Evolutionary conservation across 106 monocot genomes (phyloP).

Genomic region (Dactylorhiza incarnata): DNA sequence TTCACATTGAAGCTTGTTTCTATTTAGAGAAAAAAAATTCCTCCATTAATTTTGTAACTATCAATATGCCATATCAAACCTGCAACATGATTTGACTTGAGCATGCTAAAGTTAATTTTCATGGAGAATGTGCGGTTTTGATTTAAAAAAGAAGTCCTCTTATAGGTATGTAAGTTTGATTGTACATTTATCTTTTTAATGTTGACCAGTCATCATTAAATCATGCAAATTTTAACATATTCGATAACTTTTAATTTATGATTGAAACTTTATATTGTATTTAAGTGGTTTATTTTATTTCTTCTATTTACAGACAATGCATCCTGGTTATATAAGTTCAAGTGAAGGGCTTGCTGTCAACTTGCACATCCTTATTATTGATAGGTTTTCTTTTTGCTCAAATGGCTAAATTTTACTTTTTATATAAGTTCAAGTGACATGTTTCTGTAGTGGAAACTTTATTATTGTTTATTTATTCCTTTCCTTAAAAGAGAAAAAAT

Average conservation of each 20-base stretch:
- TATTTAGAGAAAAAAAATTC: background rate
- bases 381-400: slow-evolving; percentile 46
- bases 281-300: background rate
- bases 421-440: background rate
- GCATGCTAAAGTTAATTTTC: background rate
- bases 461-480: background rate
- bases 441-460: background rate
- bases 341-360: slow-evolving; percentile 36
- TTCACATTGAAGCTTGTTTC: background rate
- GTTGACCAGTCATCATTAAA: background rate
- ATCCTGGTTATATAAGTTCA: slow-evolving; percentile 10
- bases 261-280: background rate
- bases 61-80: background rate
- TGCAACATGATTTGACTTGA: background rate
- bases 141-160: background rate
- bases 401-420: background rate
- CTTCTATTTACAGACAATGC: slow-evolving; percentile 46
- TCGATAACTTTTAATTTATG: background rate
- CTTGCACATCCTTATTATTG: slow-evolving; percentile 76
- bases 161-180: background rate
- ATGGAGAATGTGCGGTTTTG: background rate
- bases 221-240: background rate
- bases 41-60: background rate
- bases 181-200: slow-evolving; percentile 10
- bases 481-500: background rate